Conservation (phyloP, 805 yeast genomes). For the Metschnikowia picachoensis region DNA sequence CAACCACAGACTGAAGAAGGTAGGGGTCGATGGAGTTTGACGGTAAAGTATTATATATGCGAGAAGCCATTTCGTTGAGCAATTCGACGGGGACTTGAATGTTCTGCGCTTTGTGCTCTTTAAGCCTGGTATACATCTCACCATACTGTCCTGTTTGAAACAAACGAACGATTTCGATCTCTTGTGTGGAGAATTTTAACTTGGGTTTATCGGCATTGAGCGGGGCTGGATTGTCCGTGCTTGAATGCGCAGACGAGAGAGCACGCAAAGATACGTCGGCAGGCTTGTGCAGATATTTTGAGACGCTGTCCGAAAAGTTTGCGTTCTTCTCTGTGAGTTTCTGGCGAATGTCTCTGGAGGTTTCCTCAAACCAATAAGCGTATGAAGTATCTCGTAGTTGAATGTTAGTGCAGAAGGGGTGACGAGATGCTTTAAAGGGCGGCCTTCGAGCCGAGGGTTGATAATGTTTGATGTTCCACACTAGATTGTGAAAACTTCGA, state of each 20-base stretch:
- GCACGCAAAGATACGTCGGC: neutral
- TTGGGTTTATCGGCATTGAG: neutral
- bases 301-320: neutral
- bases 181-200: slow-evolving; percentile 7
- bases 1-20: slow-evolving; percentile 12
- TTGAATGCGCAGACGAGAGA: neutral
- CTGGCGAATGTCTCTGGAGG: slow-evolving; percentile 11
- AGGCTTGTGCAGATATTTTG: neutral
- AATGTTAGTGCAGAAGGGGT: slow-evolving; percentile 16
- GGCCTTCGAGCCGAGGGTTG: slow-evolving; percentile 12
- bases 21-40: slow-evolving; percentile 8
- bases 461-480: slow-evolving; percentile 16
- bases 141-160: slow-evolving; percentile 11
- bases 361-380: slow-evolving; percentile 16
- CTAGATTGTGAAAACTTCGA: slow-evolving; percentile 10
- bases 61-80: slow-evolving; percentile 14
- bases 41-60: slow-evolving; percentile 13
- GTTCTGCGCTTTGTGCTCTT: slow-evolving; percentile 7
- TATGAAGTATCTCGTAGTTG: slow-evolving; percentile 18
- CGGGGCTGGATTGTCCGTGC: neutral
- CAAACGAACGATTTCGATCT: slow-evolving; percentile 14
- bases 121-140: slow-evolving; percentile 11
- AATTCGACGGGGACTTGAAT: slow-evolving; percentile 7
- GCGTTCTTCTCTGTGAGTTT: slow-evolving; percentile 2
- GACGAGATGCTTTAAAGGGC: slow-evolving; percentile 14